Conservation (phyloP, 805 yeast species). For the Lachancea sp. region DNA sequence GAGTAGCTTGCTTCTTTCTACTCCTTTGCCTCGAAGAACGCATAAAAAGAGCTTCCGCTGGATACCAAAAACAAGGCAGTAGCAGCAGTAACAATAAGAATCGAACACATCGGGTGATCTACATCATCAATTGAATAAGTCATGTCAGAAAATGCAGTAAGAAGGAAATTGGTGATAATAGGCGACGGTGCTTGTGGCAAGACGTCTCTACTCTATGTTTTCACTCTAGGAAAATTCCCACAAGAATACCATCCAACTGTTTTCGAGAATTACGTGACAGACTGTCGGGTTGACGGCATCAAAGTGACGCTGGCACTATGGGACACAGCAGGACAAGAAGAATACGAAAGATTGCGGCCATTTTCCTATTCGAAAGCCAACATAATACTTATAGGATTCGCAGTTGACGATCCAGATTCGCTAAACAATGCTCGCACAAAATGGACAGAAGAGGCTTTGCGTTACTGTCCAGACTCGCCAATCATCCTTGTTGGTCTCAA, state of each 20-base stretch:
- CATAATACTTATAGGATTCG: conserved; percentile 78
- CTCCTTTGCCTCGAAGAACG: too few relatives aligned
- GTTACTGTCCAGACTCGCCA: conserved; percentile 78
- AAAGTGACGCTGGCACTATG: conserved; percentile 82
- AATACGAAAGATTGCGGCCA: conserved; percentile 84
- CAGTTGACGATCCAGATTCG: conserved; percentile 79
- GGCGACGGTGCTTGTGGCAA: conserved; percentile 97
- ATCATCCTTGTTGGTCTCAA: conserved; percentile 76
- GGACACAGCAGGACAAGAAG: conserved; percentile 98
- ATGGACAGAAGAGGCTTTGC: conserved; percentile 80
- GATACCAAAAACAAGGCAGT: too few relatives aligned
- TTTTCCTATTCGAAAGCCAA: conserved; percentile 83
- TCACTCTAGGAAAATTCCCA: conserved; percentile 89
- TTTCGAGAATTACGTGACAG: conserved; percentile 90
- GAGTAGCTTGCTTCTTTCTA: too few relatives aligned
- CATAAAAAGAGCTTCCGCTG: too few relatives aligned
- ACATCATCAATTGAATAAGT: too few relatives aligned
- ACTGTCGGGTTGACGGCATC: conserved; percentile 89
- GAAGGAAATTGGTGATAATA: conserved; percentile 78
- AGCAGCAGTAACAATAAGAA: too few relatives aligned
- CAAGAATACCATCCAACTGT: conserved; percentile 91
- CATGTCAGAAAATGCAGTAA: conserved; percentile 35
- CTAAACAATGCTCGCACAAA: conserved; percentile 73
- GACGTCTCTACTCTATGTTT: conserved; percentile 83
- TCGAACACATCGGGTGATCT: too few relatives aligned